Evolutionary conservation across 2,329 filamentous ascomycete species (phyloP), one percentile per base, ranked within the genome.

Genomic region (Pseudogymnoascus sp.): DNA sequence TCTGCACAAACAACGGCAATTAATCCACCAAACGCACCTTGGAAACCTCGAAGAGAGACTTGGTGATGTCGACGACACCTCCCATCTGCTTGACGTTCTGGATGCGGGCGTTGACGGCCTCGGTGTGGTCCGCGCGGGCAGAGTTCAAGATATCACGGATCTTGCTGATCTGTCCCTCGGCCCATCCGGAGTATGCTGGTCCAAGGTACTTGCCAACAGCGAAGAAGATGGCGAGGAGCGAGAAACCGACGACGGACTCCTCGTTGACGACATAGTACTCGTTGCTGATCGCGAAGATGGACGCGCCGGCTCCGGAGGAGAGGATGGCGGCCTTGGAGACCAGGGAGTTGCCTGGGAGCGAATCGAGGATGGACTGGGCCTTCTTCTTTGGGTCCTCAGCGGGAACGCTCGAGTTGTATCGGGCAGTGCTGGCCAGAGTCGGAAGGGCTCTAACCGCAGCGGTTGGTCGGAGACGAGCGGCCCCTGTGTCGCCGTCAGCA

Each of bases 251-350:
- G 74, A 99, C 89, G 66, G 92, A 89, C 83, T 99, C 94, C 84
- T 99, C 94, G 82, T 99, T 99, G 79, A 99, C 84, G 76, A 99
- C 92, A 80, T 97, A 97, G 83, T 97, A 92, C 85, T 99, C 94
- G 81, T 96, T 99, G 87, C 90, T 95, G 80, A 99, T 92, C 73
- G 92, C 94, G 75, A 94, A 96, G 77, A 96, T 84, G 73, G 90
- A 92, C 71, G 96, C 79, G 79, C 89, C 93, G 73, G 94, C 90
- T 68, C 88, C 88, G 71, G 91, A 92, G 74, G 93, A 97, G 73
- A 99, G 88, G 75, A 97, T 93, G 73, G 94, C 94, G 70, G 91
- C 92, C 88, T 99, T 99, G 78, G 91, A 95, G 74, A 96, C 81
- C 68, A 97, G 82, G 74, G 84, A 93, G 84, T 85, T 96, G 71